These are phyloP conservation scores for Termitomyces sp. DNA, from an alignment of 768 basidiomycete genomes.

Conservation along the genomic window DNA sequence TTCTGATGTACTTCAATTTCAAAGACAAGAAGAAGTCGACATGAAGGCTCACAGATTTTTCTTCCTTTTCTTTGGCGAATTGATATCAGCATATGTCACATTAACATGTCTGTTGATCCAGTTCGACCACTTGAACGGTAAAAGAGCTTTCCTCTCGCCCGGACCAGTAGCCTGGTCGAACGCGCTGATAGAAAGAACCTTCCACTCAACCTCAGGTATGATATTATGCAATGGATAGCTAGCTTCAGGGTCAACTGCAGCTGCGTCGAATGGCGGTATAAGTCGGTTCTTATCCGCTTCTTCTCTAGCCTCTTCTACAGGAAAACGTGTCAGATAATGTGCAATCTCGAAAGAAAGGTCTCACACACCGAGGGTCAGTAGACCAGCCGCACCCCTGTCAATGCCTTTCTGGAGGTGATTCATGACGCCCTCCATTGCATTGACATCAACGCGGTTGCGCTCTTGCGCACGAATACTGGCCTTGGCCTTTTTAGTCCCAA, in stretches of 20 bases:
- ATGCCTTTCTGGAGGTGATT: constrained; percentile 82
- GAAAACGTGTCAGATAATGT: constrained; percentile 1
- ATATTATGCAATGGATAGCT: constrained; percentile 70
- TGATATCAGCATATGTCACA: constrained; percentile 28
- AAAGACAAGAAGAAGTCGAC: constrained; percentile 7
- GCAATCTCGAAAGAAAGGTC: not conserved
- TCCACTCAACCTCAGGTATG: constrained; percentile 79
- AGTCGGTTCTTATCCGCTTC: constrained; percentile 58
- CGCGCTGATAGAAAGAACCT: constrained; percentile 51
- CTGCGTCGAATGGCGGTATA: constrained; percentile 67
- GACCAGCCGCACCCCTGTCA: constrained; percentile 58
- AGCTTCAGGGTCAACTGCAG: constrained; percentile 66
- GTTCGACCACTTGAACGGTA: constrained; percentile 57
- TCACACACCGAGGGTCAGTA: constrained; percentile 63
- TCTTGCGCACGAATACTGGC: constrained; percentile 78
- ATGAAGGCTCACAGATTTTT: constrained; percentile 52
- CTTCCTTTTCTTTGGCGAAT: constrained; percentile 50
- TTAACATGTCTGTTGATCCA: constrained; percentile 71
- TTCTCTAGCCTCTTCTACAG: constrained; percentile 61
- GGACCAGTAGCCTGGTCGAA: constrained; percentile 47
- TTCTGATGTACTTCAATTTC: constrained; percentile 33
- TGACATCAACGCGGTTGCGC: constrained; percentile 84
- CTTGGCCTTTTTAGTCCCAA: constrained; percentile 94
- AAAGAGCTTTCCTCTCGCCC: constrained; percentile 42
- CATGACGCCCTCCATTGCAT: constrained; percentile 81